Evolutionary conservation across 2,329 filamentous ascomycete genomes (phyloP).

Genomic region (Botrytis fragariae): DNA sequence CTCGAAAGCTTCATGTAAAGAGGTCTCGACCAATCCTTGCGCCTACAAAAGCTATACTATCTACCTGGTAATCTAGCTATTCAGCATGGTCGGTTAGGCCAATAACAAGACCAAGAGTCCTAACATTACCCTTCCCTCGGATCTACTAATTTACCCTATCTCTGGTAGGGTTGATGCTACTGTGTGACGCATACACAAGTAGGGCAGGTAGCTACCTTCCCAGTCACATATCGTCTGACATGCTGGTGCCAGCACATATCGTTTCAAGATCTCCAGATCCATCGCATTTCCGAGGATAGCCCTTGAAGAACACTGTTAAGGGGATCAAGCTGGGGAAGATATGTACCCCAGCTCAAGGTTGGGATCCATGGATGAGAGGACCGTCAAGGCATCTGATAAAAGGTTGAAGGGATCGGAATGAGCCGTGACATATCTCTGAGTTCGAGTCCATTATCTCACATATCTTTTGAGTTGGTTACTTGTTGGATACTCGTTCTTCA

Average conservation of each 20-base stretch:
- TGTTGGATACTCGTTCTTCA: not conserved
- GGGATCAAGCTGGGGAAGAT: not conserved
- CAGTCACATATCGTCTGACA: not conserved
- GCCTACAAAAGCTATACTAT: not conserved
- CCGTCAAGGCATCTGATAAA: not conserved
- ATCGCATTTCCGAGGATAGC: not conserved
- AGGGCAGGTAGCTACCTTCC: not conserved
- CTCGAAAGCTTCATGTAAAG: not conserved
- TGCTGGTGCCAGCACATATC: not conserved
- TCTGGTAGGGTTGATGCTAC: not conserved
- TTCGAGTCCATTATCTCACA: not conserved
- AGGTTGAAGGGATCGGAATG: not conserved
- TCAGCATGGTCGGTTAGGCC: not conserved
- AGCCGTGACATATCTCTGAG: not conserved
- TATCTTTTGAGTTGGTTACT: not conserved
- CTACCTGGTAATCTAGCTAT: not conserved
- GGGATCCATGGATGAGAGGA: not conserved
- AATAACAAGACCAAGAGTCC: not conserved
- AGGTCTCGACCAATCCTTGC: not conserved
- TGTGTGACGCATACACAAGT: not conserved
- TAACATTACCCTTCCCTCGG: not conserved
- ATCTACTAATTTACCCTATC: conserved; percentile 4
- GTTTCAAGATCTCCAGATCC: not conserved
- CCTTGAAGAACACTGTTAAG: not conserved
- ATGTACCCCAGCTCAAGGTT: conserved; percentile 5